These are phyloP conservation scores for Dorcoceras hygrometricum DNA, from an alignment of 257 asterid genomes.

Conservation along the genomic window DNA sequence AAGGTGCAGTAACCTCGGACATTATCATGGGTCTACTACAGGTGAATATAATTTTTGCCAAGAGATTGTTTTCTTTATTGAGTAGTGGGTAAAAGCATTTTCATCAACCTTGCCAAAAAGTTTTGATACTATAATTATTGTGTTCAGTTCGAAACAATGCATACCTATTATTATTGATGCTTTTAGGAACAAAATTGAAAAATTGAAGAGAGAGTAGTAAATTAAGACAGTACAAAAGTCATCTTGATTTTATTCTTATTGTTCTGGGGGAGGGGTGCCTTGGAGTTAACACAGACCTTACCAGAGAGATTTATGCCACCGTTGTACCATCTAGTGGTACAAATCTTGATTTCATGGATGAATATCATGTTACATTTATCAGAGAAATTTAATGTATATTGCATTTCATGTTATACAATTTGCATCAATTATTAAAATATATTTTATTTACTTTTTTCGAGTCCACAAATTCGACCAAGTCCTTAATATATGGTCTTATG, in stretches of 20 bases:
- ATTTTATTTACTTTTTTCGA: too few relatives aligned
- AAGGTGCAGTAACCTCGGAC: conserved; percentile 68
- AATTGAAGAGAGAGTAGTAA: not conserved
- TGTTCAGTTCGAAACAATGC: not conserved
- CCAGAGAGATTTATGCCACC: too few relatives aligned
- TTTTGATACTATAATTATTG: too few relatives aligned
- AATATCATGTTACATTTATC: too few relatives aligned
- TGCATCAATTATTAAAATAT: not conserved
- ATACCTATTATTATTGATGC: not conserved
- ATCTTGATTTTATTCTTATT: too few relatives aligned
- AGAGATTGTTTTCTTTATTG: not conserved
- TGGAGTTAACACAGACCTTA: too few relatives aligned
- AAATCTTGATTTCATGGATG: not conserved
- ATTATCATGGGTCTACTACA: conserved; percentile 64
- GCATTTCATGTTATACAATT: too few relatives aligned
- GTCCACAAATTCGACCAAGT: not conserved
- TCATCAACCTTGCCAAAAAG: not conserved
- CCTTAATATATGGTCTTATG: conserved; percentile 13
- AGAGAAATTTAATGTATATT: not conserved
- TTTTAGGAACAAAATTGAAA: not conserved
- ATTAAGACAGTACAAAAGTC: too few relatives aligned
- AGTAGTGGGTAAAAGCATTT: not conserved
- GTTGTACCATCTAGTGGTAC: too few relatives aligned
- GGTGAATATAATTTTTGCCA: conserved; percentile 34
- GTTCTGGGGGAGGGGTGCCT: too few relatives aligned